Conservation (phyloP, 495 filamentous ascomycete genomes). For the Tuber umbilicatum region DNA sequence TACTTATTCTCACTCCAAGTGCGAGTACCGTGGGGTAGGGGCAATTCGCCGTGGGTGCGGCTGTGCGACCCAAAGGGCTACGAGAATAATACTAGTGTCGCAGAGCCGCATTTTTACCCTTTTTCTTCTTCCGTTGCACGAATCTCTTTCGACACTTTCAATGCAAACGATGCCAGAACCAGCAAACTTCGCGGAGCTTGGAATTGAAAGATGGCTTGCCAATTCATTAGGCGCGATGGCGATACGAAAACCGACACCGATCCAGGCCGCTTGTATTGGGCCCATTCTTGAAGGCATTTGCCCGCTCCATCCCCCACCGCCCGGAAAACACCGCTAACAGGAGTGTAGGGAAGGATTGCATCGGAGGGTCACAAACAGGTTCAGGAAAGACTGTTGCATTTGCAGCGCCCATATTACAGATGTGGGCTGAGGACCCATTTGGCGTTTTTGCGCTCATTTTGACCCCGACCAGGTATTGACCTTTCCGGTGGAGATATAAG, state of each 20-base stretch:
- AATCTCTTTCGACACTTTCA: background rate
- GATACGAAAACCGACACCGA: constrained; percentile 80
- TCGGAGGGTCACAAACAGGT: constrained; percentile 87
- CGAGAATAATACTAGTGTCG: no score
- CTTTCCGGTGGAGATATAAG: constrained; percentile 7
- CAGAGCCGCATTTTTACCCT: constrained; percentile 3
- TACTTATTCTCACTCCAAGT: no score
- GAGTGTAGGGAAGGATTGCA: constrained; percentile 60
- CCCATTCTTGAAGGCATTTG: constrained; percentile 68
- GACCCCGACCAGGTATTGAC: constrained; percentile 70
- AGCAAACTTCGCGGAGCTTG: constrained; percentile 65
- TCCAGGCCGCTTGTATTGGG: constrained; percentile 86
- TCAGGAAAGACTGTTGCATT: constrained; percentile 99
- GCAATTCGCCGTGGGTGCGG: no score
- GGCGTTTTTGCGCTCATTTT: constrained; percentile 85
- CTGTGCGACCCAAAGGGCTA: no score
- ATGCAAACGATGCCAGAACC: constrained; percentile 3
- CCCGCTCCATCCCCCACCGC: background rate
- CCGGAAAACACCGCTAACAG: constrained; percentile 5
- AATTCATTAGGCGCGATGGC: constrained; percentile 76
- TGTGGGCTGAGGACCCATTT: constrained; percentile 85
- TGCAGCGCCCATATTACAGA: constrained; percentile 83
- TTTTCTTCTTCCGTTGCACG: background rate
- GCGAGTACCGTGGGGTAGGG: no score
- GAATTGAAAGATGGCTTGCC: constrained; percentile 82